Conservation (phyloP, 2,329 filamentous ascomycete species). For the Chrysosphaeria jannelii region DNA sequence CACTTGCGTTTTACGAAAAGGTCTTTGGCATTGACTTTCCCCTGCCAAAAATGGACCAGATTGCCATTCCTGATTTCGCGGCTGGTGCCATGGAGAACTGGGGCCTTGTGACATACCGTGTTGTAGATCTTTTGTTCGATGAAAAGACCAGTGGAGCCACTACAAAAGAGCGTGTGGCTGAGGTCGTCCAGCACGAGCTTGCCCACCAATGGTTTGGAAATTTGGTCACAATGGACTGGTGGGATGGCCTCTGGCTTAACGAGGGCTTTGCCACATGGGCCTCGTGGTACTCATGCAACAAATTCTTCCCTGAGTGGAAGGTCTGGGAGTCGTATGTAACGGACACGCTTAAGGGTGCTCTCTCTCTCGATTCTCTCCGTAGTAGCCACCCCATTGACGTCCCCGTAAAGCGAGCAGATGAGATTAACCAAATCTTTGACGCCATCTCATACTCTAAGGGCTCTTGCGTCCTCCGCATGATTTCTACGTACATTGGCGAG, state of each 20-base stretch:
- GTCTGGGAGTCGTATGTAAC: slow-evolving; percentile 91
- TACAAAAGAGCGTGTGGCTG: slow-evolving; percentile 75
- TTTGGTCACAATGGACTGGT: slow-evolving; percentile 80
- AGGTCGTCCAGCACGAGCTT: slow-evolving; percentile 87
- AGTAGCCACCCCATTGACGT: slow-evolving; percentile 95
- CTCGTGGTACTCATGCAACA: slow-evolving; percentile 67
- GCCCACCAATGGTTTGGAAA: slow-evolving; percentile 88
- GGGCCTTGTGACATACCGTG: slow-evolving; percentile 83
- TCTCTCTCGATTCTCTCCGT: slow-evolving; percentile 65
- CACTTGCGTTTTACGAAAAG: slow-evolving; percentile 83
- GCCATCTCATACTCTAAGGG: slow-evolving; percentile 95
- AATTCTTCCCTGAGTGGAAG: slow-evolving; percentile 94
- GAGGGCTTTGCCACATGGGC: slow-evolving; percentile 75
- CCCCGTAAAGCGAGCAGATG: slow-evolving; percentile 76
- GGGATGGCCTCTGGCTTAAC: slow-evolving; percentile 76
- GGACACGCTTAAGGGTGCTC: slow-evolving; percentile 65
- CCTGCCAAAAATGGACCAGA: slow-evolving; percentile 85
- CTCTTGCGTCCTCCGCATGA: slow-evolving; percentile 87
- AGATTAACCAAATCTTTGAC: slow-evolving; percentile 96
- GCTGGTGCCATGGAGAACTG: slow-evolving; percentile 97
- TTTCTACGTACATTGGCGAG: slow-evolving; percentile 82
- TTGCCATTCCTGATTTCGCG: slow-evolving; percentile 85
- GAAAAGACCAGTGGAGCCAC: slow-evolving; percentile 74
- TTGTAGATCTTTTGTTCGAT: slow-evolving; percentile 71
- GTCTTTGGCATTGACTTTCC: slow-evolving; percentile 71